Evolutionary conservation across 345 rosid species (phyloP).

Genomic region (Diplotaxis tenuifolia): DNA sequence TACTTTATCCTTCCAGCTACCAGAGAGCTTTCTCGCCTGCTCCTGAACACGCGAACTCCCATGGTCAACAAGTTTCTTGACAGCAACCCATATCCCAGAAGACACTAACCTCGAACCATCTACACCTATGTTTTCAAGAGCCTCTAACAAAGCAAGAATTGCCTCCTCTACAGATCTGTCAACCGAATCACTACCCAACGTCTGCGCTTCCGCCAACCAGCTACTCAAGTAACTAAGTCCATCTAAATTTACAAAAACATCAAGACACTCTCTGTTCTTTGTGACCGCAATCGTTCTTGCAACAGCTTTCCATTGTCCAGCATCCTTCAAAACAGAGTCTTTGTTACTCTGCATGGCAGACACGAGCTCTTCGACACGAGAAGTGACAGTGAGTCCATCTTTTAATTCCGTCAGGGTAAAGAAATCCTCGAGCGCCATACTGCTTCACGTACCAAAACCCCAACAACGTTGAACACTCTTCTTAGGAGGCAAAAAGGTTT

Average conservation of each 20-base stretch:
- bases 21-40: slow-evolving; percentile 58
- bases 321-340: slow-evolving; percentile 58
- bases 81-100: slow-evolving; percentile 70
- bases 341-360: slow-evolving; percentile 69
- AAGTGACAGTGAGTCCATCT: slow-evolving; percentile 76
- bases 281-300: slow-evolving; percentile 79
- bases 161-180: slow-evolving; percentile 70
- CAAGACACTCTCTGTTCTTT: slow-evolving; percentile 80
- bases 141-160: slow-evolving; percentile 61
- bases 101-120: slow-evolving; percentile 61
- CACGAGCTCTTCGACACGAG: slow-evolving; percentile 77
- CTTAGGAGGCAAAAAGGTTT: slow-evolving; percentile 18
- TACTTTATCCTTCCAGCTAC: slow-evolving; percentile 55
- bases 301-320: slow-evolving; percentile 86
- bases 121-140: slow-evolving; percentile 69
- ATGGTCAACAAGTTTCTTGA: slow-evolving; percentile 69
- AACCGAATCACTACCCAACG: slow-evolving; percentile 41
- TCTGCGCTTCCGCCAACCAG: slow-evolving; percentile 75
- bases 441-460: slow-evolving; percentile 52
- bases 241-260: slow-evolving; percentile 78
- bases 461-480: slow-evolving; percentile 34
- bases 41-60: slow-evolving; percentile 60
- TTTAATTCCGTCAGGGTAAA: slow-evolving; percentile 84
- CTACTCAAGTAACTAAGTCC: slow-evolving; percentile 69
- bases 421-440: slow-evolving; percentile 91